Evolutionary conservation across 1,139 yeast species (phyloP), one percentile per base, ranked within the genome.

Genomic region (Blastobotrys capitulatus): DNA sequence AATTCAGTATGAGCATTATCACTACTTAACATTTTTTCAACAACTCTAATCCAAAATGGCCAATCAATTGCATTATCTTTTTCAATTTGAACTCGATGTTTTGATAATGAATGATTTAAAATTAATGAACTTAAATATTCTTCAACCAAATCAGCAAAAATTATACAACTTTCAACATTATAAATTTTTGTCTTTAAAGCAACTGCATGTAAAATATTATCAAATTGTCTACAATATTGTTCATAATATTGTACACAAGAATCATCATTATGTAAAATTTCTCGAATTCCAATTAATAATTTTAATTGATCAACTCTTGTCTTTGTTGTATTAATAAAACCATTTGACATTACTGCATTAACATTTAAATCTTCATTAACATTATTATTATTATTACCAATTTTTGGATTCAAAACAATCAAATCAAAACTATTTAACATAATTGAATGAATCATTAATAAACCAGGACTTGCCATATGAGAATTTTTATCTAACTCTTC

Each of bases 41-140:
- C 67, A 22, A 86, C 82, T 50, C 76, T 72, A 10, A 84, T 64
- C 95, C 95, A 87, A 60, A 87, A 86, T 48, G 72, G 72, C 95
- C 95, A 87, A 66, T 83, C 77, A 19, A 86, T 66, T 27, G 62
- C 60, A 26, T 55, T 55, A 39, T 57, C 60, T 35, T 59, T 57
- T 42, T 59, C 58, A 22, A 59, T 56, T 25, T 57, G 54, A 8
- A 60, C 61, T 29, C 60, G 59, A 36, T 59, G 58, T 42, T 51
- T 49, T 2, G 65, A 52, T 46, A 56, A 39, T 40, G 63, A 55
- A 56, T 57, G 57, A 46, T 55, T 45, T 44, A 54, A 60, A n/a
- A 58, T 55, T 29, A 67, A 57, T 16, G 65, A 59, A 22, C 62
- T 58, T 19, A 69, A 44, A 58, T 66, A 69, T 47, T 73, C 73